phyloP scores from a whole-genome alignment of 2,329 filamentous ascomycete genomes.

The Cladophialophora carrionii region DNA sequence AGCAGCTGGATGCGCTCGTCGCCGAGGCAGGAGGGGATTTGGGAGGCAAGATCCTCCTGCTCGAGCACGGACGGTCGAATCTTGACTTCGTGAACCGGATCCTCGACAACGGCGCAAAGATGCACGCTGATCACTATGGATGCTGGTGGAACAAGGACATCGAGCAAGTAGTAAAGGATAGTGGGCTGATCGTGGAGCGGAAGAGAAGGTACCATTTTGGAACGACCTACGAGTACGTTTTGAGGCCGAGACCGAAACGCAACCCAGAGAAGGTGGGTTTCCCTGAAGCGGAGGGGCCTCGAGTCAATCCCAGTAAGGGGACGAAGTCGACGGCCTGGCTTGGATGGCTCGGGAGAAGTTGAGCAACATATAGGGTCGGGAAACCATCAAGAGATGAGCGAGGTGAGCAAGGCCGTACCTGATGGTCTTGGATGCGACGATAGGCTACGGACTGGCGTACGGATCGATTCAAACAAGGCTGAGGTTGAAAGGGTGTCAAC shows the following conservation, averaged over 20 bases:
- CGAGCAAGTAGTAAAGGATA: slow-evolving; percentile 51
- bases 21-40: slow-evolving; percentile 24
- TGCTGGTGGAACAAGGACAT: slow-evolving; percentile 60
- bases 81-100: slow-evolving; percentile 54
- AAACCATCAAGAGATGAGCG: no score
- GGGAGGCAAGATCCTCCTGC: slow-evolving; percentile 50
- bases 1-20: slow-evolving; percentile 18
- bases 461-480: neutral
- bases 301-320: neutral
- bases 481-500: neutral
- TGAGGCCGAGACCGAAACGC: slow-evolving; percentile 30
- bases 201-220: slow-evolving; percentile 52
- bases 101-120: slow-evolving; percentile 52
- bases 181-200: slow-evolving; percentile 53
- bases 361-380: neutral
- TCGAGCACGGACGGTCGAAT: slow-evolving; percentile 55
- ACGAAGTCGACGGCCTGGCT: neutral
- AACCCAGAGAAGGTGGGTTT: neutral
- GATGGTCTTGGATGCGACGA: neutral
- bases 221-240: slow-evolving; percentile 50
- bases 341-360: slow-evolving; percentile 13
- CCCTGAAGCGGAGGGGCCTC: neutral
- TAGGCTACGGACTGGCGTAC: neutral
- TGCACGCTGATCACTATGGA: slow-evolving; percentile 55
- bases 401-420: neutral